Evolutionary conservation across 257 asterid species (phyloP).

Genomic region (Fraxinus anomala): DNA sequence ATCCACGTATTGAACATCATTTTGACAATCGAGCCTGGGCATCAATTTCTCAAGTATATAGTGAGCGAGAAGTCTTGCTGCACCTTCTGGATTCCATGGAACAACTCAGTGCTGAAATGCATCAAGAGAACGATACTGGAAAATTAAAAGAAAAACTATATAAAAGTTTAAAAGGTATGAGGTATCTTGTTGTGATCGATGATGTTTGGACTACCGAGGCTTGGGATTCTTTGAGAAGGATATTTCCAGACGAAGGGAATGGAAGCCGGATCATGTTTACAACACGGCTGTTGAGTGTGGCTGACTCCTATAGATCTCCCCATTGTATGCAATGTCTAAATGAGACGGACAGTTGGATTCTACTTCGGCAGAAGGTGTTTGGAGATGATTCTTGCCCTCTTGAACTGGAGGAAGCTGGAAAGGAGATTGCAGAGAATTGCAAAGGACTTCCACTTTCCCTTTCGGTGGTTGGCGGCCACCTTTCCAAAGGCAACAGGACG

Average conservation of each 20-base stretch:
- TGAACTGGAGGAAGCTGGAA: conserved; percentile 20
- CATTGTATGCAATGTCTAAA: conserved; percentile 7
- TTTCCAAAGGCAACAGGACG: background rate
- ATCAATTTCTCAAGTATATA: background rate
- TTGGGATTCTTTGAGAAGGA: conserved; percentile 11
- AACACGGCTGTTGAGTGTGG: conserved; percentile 15
- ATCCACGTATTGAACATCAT: background rate
- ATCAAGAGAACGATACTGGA: background rate
- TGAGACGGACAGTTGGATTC: conserved; percentile 17
- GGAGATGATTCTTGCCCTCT: conserved; percentile 13
- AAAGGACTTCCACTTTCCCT: conserved; percentile 28
- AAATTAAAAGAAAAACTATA: background rate
- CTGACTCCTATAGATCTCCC: background rate
- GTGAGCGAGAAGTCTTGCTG: conserved; percentile 7
- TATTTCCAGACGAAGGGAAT: conserved; percentile 8
- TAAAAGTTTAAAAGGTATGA: conserved; percentile 16
- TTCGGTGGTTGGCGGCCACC: conserved; percentile 21
- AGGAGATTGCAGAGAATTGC: conserved; percentile 17
- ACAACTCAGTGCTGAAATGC: background rate
- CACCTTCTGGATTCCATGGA: conserved; percentile 2
- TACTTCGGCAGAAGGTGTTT: conserved; percentile 19
- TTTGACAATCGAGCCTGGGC: background rate
- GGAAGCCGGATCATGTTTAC: conserved; percentile 27
- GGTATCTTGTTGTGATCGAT: conserved; percentile 23
- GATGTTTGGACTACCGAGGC: conserved; percentile 11